Evolutionary conservation across 2,329 filamentous ascomycete species (phyloP).

Genomic region (Diplodia intermedia): DNA sequence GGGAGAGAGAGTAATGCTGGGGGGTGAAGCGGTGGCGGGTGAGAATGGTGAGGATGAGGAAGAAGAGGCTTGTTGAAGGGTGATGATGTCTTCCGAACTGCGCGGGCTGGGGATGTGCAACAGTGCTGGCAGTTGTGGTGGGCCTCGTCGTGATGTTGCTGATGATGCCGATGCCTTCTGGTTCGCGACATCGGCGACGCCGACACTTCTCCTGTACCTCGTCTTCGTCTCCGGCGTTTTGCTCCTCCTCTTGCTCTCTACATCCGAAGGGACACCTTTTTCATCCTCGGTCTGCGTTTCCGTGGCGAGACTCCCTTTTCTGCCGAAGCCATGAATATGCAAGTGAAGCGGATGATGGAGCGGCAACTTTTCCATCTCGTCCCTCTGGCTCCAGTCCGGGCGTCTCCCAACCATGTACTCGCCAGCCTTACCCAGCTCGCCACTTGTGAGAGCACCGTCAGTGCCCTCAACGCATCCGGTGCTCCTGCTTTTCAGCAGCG

Average conservation of each 20-base stretch:
- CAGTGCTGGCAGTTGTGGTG: background rate
- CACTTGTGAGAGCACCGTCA: background rate
- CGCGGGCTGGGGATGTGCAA: background rate
- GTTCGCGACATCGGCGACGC: background rate
- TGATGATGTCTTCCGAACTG: background rate
- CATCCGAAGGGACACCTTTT: background rate
- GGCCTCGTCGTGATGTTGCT: background rate
- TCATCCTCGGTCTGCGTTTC: conserved; percentile 5
- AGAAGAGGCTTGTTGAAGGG: background rate
- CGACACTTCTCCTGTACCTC: background rate
- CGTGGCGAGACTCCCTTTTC: background rate
- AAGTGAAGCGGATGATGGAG: background rate
- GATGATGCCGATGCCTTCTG: background rate
- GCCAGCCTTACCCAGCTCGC: background rate
- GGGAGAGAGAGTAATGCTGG: conserved; percentile 15
- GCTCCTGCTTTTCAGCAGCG: background rate
- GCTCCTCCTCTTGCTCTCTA: background rate
- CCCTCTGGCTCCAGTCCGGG: conserved; percentile 21
- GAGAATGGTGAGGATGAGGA: background rate
- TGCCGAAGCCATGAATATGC: conserved; percentile 6
- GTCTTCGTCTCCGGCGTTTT: background rate
- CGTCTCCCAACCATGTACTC: background rate
- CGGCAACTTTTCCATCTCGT: background rate
- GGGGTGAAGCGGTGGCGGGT: background rate
- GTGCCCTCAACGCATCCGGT: background rate